Conservation (phyloP, 2,329 filamentous ascomycete species). For the Dactylonectria estremocensis region DNA sequence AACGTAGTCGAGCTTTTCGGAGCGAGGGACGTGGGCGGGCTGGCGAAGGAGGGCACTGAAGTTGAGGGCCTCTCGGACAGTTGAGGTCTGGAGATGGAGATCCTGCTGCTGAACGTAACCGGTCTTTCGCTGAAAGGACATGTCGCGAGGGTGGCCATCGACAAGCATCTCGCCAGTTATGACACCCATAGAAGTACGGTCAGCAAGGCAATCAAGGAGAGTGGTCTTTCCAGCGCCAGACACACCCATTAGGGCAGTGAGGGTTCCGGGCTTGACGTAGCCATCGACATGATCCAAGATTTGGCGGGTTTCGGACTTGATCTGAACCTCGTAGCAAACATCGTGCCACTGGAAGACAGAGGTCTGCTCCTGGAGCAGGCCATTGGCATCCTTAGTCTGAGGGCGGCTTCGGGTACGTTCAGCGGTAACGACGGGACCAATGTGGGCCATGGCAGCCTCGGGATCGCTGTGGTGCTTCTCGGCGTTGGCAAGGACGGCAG, state of each 20-base stretch:
- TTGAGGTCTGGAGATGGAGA: conserved; percentile 86
- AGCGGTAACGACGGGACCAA: conserved; percentile 65
- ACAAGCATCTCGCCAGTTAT: conserved; percentile 87
- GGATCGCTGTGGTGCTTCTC: conserved; percentile 75
- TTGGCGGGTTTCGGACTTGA: conserved; percentile 81
- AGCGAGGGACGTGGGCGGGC: conserved; percentile 77
- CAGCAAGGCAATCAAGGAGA: conserved; percentile 87
- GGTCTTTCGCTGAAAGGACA: conserved; percentile 91
- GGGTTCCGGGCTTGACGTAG: conserved; percentile 92
- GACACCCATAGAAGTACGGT: conserved; percentile 89
- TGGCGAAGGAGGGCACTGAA: conserved; percentile 92
- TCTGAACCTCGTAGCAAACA: conserved; percentile 83
- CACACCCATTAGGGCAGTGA: conserved; percentile 93
- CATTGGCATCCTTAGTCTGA: conserved; percentile 57
- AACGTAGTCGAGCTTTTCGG: conserved; percentile 89
- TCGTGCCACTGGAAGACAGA: conserved; percentile 90
- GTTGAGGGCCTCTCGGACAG: conserved; percentile 88
- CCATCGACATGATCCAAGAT: conserved; percentile 91
- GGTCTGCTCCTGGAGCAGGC: conserved; percentile 70
- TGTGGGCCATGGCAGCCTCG: conserved; percentile 65
- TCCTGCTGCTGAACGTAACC: conserved; percentile 96
- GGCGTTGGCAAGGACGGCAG: conserved; percentile 69
- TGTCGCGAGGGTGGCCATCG: conserved; percentile 77
- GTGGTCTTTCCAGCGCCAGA: conserved; percentile 97
- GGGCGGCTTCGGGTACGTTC: conserved; percentile 54